Base-by-base conservation (phyloP, 2,329 filamentous ascomycete species). In the Trichoderma koningii region DNA sequence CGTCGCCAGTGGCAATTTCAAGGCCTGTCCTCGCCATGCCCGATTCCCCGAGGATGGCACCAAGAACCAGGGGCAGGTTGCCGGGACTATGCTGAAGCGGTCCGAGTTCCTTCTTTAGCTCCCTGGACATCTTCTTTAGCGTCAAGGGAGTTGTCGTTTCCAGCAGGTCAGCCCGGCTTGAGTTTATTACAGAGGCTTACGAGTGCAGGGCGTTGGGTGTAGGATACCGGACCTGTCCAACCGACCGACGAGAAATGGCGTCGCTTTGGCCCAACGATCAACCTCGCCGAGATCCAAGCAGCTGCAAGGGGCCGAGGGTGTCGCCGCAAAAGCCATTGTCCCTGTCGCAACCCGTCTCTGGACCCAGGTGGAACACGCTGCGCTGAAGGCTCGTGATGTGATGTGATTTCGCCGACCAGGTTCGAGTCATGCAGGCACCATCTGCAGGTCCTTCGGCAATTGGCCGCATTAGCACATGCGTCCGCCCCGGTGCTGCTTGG, bases 361-460 rank as follows among this genome's bases (percentile, higher is more conserved):
- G 12, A 3, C 12, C 34, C 34, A 26, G 48, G 21, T 41, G 52
- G 15, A 12, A 55, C 34, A 44, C 19, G 52, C 51, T 15, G 30
- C 51, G 23, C 34, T 38, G 12, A 12, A 38, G 34, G 47, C 57
- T 62, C 28, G 47, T 42, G 57, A 62, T 53, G 60, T 45, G 60
- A 63, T 63, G 60, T 47, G 60, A 63, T 59, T 59, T 44, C 26
- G 44, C 23, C 41, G n/a, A 55, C 19, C n/a, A 38, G 41, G 45
- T 19, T 38, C 60, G 60, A 50, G 53, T 55, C 44, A 64, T 56
- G 61, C 61, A 64, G 61, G 61, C 52, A 56, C 61, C 61, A 44
- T 55, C 61, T 56, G 52, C 53, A 64, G 48, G 44, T 52, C 53
- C 52, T 42, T 44, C 61, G 61, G 61, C 61, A 64, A 64, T 64